These are phyloP conservation scores for Leccinum boreale DNA, from an alignment of 768 basidiomycete species.

Conservation along the genomic window DNA sequence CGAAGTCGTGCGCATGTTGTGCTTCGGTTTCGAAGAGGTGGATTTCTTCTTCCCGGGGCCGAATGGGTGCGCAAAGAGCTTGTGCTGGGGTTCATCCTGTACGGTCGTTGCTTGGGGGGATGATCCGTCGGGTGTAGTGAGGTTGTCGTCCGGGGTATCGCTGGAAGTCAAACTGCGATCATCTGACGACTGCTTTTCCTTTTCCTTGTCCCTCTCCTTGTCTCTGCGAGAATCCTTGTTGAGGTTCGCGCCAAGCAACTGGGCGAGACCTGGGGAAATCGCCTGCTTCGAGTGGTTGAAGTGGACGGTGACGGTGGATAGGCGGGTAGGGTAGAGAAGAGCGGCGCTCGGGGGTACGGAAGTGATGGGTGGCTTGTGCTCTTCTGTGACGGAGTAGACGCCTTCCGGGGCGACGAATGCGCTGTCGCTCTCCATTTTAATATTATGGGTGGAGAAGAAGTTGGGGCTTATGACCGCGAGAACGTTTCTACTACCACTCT, in stretches of 20 bases:
- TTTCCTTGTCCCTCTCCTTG: slow-evolving; percentile 38
- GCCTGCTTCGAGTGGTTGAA: slow-evolving; percentile 56
- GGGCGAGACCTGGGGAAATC: slow-evolving; percentile 59
- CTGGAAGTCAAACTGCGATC: slow-evolving; percentile 79
- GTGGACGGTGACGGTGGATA: slow-evolving; percentile 59
- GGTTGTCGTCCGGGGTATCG: slow-evolving; percentile 65
- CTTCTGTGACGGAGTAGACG: slow-evolving; percentile 85
- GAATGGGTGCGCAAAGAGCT: slow-evolving; percentile 58
- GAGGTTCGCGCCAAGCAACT: slow-evolving; percentile 59
- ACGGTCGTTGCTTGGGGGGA: slow-evolving; percentile 32
- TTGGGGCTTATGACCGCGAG: slow-evolving; percentile 15
- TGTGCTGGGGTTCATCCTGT: slow-evolving; percentile 43
- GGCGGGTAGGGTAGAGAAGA: slow-evolving; percentile 53
- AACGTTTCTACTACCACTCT: neutral
- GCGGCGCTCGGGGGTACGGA: slow-evolving; percentile 37
- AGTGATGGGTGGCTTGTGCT: slow-evolving; percentile 63
- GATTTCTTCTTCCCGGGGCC: slow-evolving; percentile 58
- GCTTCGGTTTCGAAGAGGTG: slow-evolving; percentile 68
- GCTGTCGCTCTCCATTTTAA: slow-evolving; percentile 71
- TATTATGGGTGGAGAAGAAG: slow-evolving; percentile 2
- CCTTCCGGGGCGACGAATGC: slow-evolving; percentile 89
- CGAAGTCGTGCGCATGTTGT: slow-evolving; percentile 85
- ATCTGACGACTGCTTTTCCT: slow-evolving; percentile 39
- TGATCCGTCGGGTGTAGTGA: slow-evolving; percentile 40
- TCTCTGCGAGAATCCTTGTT: slow-evolving; percentile 56